phyloP scores from a whole-genome alignment of 2,329 filamentous ascomycete genomes.

The Chaetomiaceae sp. region DNA sequence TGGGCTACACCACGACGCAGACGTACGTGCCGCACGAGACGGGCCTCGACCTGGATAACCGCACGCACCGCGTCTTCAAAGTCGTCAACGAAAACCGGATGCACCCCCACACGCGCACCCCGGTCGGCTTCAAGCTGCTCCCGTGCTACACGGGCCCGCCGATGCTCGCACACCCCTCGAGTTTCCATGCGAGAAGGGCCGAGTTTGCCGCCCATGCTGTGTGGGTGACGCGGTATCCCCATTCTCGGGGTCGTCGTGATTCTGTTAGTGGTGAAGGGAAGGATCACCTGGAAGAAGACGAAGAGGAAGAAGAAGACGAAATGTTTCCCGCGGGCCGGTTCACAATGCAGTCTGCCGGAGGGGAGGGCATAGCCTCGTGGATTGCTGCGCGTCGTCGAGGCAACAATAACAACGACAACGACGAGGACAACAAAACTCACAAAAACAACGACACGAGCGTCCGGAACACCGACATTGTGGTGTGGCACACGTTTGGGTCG shows the following conservation, averaged over 20 bases:
- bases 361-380: conserved; percentile 37
- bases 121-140: conserved; percentile 44
- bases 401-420: conserved; percentile 27
- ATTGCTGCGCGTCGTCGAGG: conserved; percentile 33
- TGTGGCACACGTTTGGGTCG: conserved; percentile 56
- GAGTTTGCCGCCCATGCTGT: conserved; percentile 41
- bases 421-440: conserved; percentile 35
- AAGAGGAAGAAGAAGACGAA: conserved; percentile 37
- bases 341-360: conserved; percentile 45
- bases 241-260: too few relatives aligned
- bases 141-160: conserved; percentile 41
- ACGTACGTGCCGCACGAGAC: conserved; percentile 39
- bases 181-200: conserved; percentile 37
- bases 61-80: conserved; percentile 45
- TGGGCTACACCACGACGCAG: conserved; percentile 41
- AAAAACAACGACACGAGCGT: conserved; percentile 36
- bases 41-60: conserved; percentile 46
- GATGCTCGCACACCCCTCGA: conserved; percentile 37
- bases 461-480: conserved; percentile 47
- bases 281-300: too few relatives aligned
- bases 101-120: conserved; percentile 41
- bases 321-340: conserved; percentile 40
- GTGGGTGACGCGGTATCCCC: conserved; percentile 41
- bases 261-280: too few relatives aligned
- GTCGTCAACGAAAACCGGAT: conserved; percentile 41